Evolutionary conservation across 768 basidiomycete genomes (phyloP), one percentile per base, ranked within the genome.

Genomic region (Suillus tomentosus): DNA sequence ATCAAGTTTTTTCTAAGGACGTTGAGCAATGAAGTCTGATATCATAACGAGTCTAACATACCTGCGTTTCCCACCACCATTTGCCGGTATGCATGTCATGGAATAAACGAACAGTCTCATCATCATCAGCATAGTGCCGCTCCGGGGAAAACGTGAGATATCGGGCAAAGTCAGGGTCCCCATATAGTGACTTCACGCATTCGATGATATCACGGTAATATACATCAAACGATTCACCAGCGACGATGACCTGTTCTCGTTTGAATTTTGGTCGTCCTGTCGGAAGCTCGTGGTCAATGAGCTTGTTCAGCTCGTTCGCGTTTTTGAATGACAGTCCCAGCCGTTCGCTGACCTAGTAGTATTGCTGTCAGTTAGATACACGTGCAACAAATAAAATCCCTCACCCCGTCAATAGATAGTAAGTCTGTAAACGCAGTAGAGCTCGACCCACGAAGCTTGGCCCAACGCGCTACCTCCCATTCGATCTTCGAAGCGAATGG

Each of bases 21-120:
- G 17, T 55, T 27, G 31, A n/a, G 57, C 5, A 64, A 59, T 9
- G 61, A 24, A 53, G 31, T 45, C 17, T 37, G 17, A 37, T 36
- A 24, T 43, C 19, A 22, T 58, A 17, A 40, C 6, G 13, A 61
- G 40, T 24, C 42, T 24, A 50, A 45, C 77, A 36, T 66, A 83
- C 84, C 75, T 84, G 84, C 0, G 73, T 79, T 9, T 59, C 51
- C 82, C 83, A 84, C 84, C 83, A 84, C 84, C 84, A 85, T 55
- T 78, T 75, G 0, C 79, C 81, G 0, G 81, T 84, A 53, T 82
- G 73, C 76, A 84, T 78, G 55, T 84, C 80, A 62, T 72, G 69
- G 63, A 76, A 83, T 0, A 81, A 17, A 0, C 73, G 64, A 0
- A 63, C 50, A 3, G 53, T 73, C 14, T 71, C 22, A 5, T 73